Conservation (phyloP, 768 basidiomycete species). For the Podaxis mareebaensis region DNA sequence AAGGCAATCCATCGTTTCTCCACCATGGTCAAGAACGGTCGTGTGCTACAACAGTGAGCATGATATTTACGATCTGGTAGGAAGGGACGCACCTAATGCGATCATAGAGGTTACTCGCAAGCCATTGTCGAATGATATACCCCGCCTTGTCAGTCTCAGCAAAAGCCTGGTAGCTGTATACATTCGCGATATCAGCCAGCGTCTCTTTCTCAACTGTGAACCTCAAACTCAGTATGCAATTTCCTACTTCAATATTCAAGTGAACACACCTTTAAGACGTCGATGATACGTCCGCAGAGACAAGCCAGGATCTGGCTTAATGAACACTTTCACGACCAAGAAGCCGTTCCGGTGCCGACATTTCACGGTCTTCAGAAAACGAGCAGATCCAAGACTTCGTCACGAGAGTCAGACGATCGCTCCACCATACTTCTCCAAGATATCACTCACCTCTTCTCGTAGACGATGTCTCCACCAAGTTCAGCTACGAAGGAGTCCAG, state of each 20-base stretch:
- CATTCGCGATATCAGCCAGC: conserved; percentile 80
- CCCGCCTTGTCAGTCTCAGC: conserved; percentile 96
- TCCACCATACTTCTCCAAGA: background rate
- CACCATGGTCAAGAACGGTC: conserved; percentile 86
- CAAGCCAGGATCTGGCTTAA: conserved; percentile 88
- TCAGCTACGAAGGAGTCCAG: conserved; percentile 92
- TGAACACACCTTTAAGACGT: conserved; percentile 68
- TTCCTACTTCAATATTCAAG: background rate
- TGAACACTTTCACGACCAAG: conserved; percentile 91
- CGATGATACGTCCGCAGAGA: conserved; percentile 74
- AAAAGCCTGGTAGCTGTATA: conserved; percentile 86
- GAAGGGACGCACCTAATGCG: conserved; percentile 79
- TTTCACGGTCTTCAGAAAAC: conserved; percentile 81
- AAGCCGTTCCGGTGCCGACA: conserved; percentile 83
- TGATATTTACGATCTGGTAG: background rate
- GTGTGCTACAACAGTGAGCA: conserved; percentile 59
- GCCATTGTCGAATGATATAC: conserved; percentile 93
- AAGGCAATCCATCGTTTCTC: conserved; percentile 99
- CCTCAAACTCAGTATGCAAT: conserved; percentile 11
- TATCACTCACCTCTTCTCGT: conserved; percentile 80
- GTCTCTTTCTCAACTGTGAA: conserved; percentile 80
- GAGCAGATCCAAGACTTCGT: conserved; percentile 64
- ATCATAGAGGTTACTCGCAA: conserved; percentile 93
- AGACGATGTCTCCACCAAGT: conserved; percentile 81
- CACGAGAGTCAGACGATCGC: background rate